Percentiles rank a stretch among this genome's conserved stretches.
These are phyloP conservation scores for Agarophyton chilense DNA, from an alignment of 23 red algal species.

Conservation along the genomic window DNA sequence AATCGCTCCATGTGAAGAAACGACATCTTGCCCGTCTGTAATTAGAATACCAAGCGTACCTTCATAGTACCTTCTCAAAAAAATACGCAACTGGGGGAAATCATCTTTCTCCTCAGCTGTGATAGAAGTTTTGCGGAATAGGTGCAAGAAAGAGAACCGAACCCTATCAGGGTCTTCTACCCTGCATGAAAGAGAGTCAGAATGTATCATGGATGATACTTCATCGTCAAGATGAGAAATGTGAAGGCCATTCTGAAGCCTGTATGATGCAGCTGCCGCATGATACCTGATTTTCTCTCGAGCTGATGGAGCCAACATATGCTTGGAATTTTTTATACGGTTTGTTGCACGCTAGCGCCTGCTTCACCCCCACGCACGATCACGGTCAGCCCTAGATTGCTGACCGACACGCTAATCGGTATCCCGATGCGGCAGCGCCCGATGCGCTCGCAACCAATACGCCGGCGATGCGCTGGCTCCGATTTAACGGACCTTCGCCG, in stretches of 20 bases:
- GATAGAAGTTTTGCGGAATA: not conserved
- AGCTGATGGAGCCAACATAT: not conserved
- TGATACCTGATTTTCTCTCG: not conserved
- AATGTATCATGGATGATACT: no score
- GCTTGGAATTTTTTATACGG: not conserved
- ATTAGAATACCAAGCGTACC: not conserved
- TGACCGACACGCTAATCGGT: no score
- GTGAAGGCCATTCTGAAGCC: not conserved
- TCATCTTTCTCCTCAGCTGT: not conserved
- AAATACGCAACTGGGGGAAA: not conserved
- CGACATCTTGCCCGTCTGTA: not conserved
- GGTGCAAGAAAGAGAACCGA: not conserved
- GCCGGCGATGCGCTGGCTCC: no score
- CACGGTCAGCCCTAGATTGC: no score
- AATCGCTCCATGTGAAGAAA: not conserved
- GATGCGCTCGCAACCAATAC: no score
- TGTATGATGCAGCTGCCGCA: not conserved
- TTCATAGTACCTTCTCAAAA: not conserved
- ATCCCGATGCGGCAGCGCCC: no score
- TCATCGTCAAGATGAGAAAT: not conserved
- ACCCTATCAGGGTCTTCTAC: not conserved
- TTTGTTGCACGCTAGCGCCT: no score
- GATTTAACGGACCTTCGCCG: no score
- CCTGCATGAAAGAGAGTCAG: no score
- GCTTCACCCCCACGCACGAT: no score